phyloP scores from a whole-genome alignment of 129 eudicot genomes.

The Silybum marianum region DNA sequence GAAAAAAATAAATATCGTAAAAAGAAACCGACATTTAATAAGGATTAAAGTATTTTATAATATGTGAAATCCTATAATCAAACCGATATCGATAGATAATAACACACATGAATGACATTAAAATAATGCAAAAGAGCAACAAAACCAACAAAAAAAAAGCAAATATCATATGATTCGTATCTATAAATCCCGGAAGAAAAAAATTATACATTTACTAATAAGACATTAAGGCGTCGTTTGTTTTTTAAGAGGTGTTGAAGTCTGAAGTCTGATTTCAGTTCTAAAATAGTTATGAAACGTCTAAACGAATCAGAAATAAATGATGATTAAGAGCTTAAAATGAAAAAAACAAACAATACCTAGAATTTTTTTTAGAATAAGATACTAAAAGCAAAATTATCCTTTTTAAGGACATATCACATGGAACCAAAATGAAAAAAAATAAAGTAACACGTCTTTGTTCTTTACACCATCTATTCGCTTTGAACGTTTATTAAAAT shows the following conservation, averaged over 20 bases:
- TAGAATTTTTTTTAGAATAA: background rate
- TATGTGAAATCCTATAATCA: background rate
- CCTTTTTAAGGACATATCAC: slow-evolving; percentile 27
- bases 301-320: no score
- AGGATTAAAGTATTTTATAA: no score
- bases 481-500: background rate
- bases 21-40: no score
- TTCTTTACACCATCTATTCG: slow-evolving; percentile 25
- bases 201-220: background rate
- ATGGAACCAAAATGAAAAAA: slow-evolving; percentile 29
- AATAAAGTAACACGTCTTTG: slow-evolving; percentile 24
- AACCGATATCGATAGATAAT: background rate
- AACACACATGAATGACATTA: background rate
- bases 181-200: background rate
- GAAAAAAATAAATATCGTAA: no score
- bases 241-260: no score
- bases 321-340: no score
- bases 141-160: background rate
- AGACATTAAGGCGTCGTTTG: no score
- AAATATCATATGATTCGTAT: no score
- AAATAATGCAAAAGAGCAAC: background rate
- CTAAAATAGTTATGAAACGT: no score
- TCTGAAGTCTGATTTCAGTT: no score
- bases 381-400: background rate
- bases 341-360: no score